Evolutionary conservation across 805 yeast genomes (phyloP).

Genomic region (Myxozyma nipponensis): DNA sequence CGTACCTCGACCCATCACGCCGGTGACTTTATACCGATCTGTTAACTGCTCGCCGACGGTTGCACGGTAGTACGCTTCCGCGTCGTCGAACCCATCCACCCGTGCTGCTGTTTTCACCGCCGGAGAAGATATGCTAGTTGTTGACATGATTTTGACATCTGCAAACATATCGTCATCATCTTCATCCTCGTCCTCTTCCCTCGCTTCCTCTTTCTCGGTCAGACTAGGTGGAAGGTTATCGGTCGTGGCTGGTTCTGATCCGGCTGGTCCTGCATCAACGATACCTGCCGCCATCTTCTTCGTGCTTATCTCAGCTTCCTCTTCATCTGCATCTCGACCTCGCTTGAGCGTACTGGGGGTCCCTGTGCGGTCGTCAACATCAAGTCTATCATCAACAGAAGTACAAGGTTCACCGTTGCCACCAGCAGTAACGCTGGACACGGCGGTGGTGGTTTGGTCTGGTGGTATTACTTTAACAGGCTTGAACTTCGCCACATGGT

Average conservation of each 20-base stretch:
- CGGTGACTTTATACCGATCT: conserved; percentile 32
- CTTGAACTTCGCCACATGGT: too few relatives aligned
- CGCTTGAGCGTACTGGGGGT: too few relatives aligned
- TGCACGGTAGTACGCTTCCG: conserved; percentile 36
- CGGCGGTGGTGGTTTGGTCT: too few relatives aligned
- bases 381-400: too few relatives aligned
- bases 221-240: background rate
- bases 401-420: too few relatives aligned
- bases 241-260: background rate
- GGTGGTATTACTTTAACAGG: too few relatives aligned
- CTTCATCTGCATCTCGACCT: too few relatives aligned
- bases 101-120: background rate
- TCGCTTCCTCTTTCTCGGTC: background rate
- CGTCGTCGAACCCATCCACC: conserved; percentile 31
- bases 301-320: too few relatives aligned
- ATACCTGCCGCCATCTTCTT: too few relatives aligned
- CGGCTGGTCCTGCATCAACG: too few relatives aligned
- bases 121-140: conserved; percentile 26
- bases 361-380: too few relatives aligned
- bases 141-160: conserved; percentile 13
- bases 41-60: conserved; percentile 37
- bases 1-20: conserved; percentile 37
- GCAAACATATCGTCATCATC: conserved; percentile 35
- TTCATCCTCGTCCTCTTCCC: conserved; percentile 11
- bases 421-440: too few relatives aligned